A percentile compares a stretch with the other conserved stretches of the same genome.
phyloP scores from a whole-genome alignment of 2,329 filamentous ascomycete genomes.

The Talaromyces pinophilus region DNA sequence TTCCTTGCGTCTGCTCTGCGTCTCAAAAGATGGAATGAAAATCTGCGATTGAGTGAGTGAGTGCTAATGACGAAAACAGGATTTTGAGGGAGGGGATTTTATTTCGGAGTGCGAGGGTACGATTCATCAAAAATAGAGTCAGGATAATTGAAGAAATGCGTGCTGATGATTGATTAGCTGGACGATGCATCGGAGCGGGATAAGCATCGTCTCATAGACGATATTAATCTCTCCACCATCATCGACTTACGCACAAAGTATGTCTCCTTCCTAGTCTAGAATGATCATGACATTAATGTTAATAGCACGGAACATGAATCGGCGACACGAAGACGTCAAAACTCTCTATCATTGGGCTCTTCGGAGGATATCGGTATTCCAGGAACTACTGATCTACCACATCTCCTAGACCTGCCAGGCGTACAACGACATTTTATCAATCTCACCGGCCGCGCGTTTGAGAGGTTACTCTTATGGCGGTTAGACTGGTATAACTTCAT shows the following conservation, averaged over 20 bases:
- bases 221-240: slow-evolving; percentile 68
- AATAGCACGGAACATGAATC: slow-evolving; percentile 70
- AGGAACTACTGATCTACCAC: slow-evolving; percentile 54
- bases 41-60: neutral
- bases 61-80: slow-evolving; percentile 30
- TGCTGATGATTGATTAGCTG: slow-evolving; percentile 33
- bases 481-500: slow-evolving; percentile 67
- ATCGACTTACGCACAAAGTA: slow-evolving; percentile 79
- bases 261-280: slow-evolving; percentile 26
- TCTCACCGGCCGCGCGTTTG: slow-evolving; percentile 72
- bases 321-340: slow-evolving; percentile 63
- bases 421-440: slow-evolving; percentile 67
- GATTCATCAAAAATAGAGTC: neutral
- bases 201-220: slow-evolving; percentile 58
- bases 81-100: slow-evolving; percentile 63
- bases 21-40: neutral
- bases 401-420: slow-evolving; percentile 63
- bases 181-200: slow-evolving; percentile 73
- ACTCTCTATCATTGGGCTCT: slow-evolving; percentile 28
- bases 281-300: slow-evolving; percentile 19
- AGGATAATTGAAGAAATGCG: neutral
- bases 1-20: neutral
- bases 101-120: slow-evolving; percentile 66
- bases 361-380: slow-evolving; percentile 36
- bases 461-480: slow-evolving; percentile 66